phyloP scores from a whole-genome alignment of 2,329 filamentous ascomycete species.

The Thielaviopsis euricoi region DNA sequence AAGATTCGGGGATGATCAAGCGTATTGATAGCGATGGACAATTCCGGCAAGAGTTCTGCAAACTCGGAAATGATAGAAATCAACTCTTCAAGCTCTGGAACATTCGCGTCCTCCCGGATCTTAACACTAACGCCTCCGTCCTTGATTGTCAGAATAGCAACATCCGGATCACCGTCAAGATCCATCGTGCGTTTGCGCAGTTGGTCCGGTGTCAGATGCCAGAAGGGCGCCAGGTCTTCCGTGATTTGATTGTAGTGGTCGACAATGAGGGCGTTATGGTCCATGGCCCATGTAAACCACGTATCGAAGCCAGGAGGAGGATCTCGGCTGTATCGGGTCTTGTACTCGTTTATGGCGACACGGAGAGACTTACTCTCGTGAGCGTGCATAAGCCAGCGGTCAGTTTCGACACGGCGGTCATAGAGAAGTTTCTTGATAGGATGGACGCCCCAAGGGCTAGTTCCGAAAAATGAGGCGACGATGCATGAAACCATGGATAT shows the following conservation, averaged over 20 bases:
- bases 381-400: constrained; percentile 32
- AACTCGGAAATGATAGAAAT: constrained; percentile 57
- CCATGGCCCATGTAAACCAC: constrained; percentile 65
- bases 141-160: constrained; percentile 40
- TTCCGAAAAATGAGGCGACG: constrained; percentile 12
- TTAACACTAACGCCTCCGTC: constrained; percentile 36
- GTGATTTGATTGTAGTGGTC: constrained; percentile 73
- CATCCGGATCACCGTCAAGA: constrained; percentile 24
- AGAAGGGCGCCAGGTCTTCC: constrained; percentile 59
- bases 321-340: constrained; percentile 40
- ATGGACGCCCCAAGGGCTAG: constrained; percentile 19
- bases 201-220: constrained; percentile 50
- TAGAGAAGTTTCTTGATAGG: constrained; percentile 34
- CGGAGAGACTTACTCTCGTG: constrained; percentile 29
- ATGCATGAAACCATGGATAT: constrained; percentile 23
- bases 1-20: constrained; percentile 59
- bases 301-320: constrained; percentile 71
- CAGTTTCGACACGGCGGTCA: constrained; percentile 27
- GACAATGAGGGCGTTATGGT: constrained; percentile 51
- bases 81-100: constrained; percentile 25
- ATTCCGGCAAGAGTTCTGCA: constrained; percentile 56
- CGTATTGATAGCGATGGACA: constrained; percentile 73
- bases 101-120: constrained; percentile 17
- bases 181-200: constrained; percentile 42
- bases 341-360: constrained; percentile 32